Evolutionary conservation across 2,329 filamentous ascomycete genomes (phyloP), one percentile per base, ranked within the genome.

Genomic region (Epichloe elymi): DNA sequence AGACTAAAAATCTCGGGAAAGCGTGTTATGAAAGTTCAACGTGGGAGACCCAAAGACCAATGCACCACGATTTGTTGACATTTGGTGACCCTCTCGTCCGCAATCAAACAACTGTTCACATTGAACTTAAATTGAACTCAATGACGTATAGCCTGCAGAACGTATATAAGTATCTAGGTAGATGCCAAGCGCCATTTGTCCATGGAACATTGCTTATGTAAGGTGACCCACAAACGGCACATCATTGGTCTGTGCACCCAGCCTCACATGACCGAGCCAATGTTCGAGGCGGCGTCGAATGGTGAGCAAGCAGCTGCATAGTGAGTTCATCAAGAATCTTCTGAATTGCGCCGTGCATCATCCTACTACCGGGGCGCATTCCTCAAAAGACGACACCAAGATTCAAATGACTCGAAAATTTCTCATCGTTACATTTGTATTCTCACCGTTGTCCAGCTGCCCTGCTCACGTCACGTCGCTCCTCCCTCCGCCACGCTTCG

Each of bases 181-280:
- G 26, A 30, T 11, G 26, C 3, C 8, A 30, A 30, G 26, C 14
- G 39, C 5, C 19, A 19, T 12, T 17, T 4, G 38, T 6, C 12
- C 36, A 41, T 5, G 10, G 14, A 30, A n/a, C 14, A 1, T 17
- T 20, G 46, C 49, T 52, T 52, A 52, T 42, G 20, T 52, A 52
- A 52, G 35, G 15, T 36, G 12, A 7, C 33, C 6, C 50, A 39
- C 20, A 50, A 47, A 30, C 23, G 39, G 39, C 26, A 41, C 19
- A 38, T 51, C 53, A 51, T 10, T 56, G 59, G 59, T 52, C 58
- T 57, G 59, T 64, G 62, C 64, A 50, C 33, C 35, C 33, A 45
- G 38, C 51, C 58, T 65, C 63, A 65, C 61, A 65, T 66, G 64
- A 66, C 60, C 61, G 54, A 43, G 53, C 53, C 53, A 30, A 44